Conservation (phyloP, 208 protist species). For the Leishmania mexicana region DNA sequence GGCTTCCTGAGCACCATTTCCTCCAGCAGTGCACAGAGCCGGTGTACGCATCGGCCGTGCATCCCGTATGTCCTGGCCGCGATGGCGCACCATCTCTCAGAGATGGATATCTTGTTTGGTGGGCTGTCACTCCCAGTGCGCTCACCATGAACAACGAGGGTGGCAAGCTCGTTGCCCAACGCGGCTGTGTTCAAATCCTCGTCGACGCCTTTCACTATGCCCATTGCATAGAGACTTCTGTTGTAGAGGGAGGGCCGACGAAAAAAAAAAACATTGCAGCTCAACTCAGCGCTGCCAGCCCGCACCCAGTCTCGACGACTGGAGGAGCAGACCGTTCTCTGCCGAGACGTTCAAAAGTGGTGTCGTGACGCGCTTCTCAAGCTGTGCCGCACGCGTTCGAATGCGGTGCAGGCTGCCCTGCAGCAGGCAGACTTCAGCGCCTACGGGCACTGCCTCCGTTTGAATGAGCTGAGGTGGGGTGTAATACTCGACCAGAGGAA, state of each 20-base stretch:
- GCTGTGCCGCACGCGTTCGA: constrained; percentile 35
- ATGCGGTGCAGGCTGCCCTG: constrained; percentile 33
- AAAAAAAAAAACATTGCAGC: constrained; percentile 14
- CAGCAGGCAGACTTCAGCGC: constrained; percentile 49
- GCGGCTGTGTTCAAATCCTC: constrained; percentile 67
- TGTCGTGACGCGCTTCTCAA: constrained; percentile 62
- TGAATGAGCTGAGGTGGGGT: constrained; percentile 84
- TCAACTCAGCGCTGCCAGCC: constrained; percentile 19
- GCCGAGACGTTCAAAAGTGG: constrained; percentile 62
- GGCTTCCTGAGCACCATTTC: constrained; percentile 77
- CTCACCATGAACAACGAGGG: constrained; percentile 72
- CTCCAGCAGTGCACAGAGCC: constrained; percentile 45
- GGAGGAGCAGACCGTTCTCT: constrained; percentile 33
- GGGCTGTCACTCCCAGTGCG: constrained; percentile 60
- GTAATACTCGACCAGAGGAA: constrained; percentile 46
- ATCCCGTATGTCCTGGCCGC: constrained; percentile 70
- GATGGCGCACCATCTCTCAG: constrained; percentile 46
- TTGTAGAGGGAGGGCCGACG: constrained; percentile 15
- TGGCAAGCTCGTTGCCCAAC: constrained; percentile 57
- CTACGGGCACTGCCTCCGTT: constrained; percentile 54
- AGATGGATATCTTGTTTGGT: constrained; percentile 70
- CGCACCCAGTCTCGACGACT: constrained; percentile 16
- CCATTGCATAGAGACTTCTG: constrained; percentile 17
- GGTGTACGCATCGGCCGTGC: constrained; percentile 49
- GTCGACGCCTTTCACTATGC: constrained; percentile 59